phyloP scores from a whole-genome alignment of 2,329 filamentous ascomycete genomes.

The Aspergillus sp. region DNA sequence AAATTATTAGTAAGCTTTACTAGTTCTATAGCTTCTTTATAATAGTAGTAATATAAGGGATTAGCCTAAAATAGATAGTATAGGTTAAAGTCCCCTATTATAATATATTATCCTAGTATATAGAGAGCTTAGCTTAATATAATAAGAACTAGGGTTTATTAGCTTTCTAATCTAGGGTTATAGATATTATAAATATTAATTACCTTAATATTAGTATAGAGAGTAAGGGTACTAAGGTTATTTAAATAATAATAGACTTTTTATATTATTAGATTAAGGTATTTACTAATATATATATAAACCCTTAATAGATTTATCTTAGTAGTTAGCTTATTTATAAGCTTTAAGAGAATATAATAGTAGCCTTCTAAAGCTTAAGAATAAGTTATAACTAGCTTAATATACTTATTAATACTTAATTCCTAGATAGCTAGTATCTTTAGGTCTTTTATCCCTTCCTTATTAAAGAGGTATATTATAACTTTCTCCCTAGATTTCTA shows the following conservation, averaged over 20 bases:
- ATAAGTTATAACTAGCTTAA: neutral
- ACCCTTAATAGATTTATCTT: too few relatives aligned
- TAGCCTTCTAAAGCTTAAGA: neutral
- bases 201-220: neutral
- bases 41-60: neutral
- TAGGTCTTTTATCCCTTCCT: conserved; percentile 2
- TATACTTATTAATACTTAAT: conserved; percentile 1
- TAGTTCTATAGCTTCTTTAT: conserved; percentile 1
- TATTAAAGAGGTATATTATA: conserved; percentile 5
- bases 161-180: conserved; percentile 4
- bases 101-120: neutral
- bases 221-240: conserved; percentile 12
- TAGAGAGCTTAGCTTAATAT: too few relatives aligned
- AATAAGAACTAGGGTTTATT: too few relatives aligned
- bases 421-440: conserved; percentile 7
- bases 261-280: conserved; percentile 11
- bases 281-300: conserved; percentile 18
- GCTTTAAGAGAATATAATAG: neutral
- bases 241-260: conserved; percentile 9
- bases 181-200: conserved; percentile 16
- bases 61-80: conserved; percentile 4
- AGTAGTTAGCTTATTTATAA: too few relatives aligned
- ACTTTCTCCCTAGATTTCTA: conserved; percentile 2
- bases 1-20: neutral
- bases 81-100: conserved; percentile 6